A percentile compares a stretch with the other conserved stretches of the same genome.
These are phyloP conservation scores for Boletus subparvulus DNA, from an alignment of 768 basidiomycete species.

Conservation along the genomic window DNA sequence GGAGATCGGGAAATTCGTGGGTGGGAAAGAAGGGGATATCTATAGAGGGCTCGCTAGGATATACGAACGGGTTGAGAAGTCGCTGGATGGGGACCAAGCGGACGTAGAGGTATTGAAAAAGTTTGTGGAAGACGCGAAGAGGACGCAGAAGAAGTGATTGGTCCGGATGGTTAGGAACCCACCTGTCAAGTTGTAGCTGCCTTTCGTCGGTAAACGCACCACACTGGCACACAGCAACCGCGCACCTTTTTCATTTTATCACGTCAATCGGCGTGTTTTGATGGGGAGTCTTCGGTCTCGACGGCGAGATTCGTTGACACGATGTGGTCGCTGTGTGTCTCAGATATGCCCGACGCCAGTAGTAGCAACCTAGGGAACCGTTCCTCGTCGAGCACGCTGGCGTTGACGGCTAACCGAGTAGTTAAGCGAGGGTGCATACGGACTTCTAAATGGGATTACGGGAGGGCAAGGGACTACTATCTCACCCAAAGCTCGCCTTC, in stretches of 20 bases:
- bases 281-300: constrained; percentile 8
- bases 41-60: constrained; percentile 48
- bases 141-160: constrained; percentile 1
- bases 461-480: constrained; percentile 13
- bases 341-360: background rate
- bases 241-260: constrained; percentile 23
- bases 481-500: constrained; percentile 23
- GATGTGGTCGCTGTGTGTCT: background rate
- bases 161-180: constrained; percentile 7
- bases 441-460: constrained; percentile 30
- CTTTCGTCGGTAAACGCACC: constrained; percentile 11
- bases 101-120: constrained; percentile 42
- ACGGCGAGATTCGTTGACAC: constrained; percentile 1
- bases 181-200: constrained; percentile 11
- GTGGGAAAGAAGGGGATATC: constrained; percentile 42
- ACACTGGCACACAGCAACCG: constrained; percentile 8
- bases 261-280: constrained; percentile 19
- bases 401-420: constrained; percentile 6
- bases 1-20: constrained; percentile 59
- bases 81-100: constrained; percentile 37
- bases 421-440: constrained; percentile 13
- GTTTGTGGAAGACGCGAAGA: constrained; percentile 49
- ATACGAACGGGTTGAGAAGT: constrained; percentile 44
- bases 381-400: background rate
- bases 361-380: background rate